These are phyloP conservation scores for Verruconis gallopava DNA, from an alignment of 2,329 filamentous ascomycete species.

Conservation along the genomic window DNA sequence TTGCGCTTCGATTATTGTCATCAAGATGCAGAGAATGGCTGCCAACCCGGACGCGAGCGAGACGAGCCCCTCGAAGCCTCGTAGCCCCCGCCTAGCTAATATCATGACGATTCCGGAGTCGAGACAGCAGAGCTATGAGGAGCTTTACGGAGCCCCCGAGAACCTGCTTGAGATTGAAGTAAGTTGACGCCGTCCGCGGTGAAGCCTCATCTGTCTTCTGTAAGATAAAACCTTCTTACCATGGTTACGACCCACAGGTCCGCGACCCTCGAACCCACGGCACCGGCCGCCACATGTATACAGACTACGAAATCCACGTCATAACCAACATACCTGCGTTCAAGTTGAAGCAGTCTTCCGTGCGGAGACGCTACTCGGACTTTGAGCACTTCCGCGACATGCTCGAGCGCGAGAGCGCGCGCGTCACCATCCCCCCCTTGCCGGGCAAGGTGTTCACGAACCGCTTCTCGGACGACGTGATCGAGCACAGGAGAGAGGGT, in stretches of 20 bases:
- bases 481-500: conserved; percentile 83
- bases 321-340: conserved; percentile 98
- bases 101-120: conserved; percentile 55
- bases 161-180: conserved; percentile 99
- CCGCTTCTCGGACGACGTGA: conserved; percentile 94
- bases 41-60: not conserved
- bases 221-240: conserved; percentile 4
- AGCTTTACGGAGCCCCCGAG: conserved; percentile 96
- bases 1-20: too few relatives aligned
- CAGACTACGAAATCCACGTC: conserved; percentile 95
- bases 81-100: conserved; percentile 14
- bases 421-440: conserved; percentile 89
- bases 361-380: conserved; percentile 89
- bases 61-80: not conserved
- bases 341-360: conserved; percentile 73
- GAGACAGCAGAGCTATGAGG: conserved; percentile 90
- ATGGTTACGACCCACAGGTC: conserved; percentile 46
- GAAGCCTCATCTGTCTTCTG: too few relatives aligned
- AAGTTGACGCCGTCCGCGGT: conserved; percentile 20
- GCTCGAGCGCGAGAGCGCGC: conserved; percentile 83
- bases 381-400: conserved; percentile 99
- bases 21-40: too few relatives aligned
- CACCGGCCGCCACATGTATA: conserved; percentile 93
- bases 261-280: conserved; percentile 89
- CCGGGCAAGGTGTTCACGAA: conserved; percentile 98